A percentile compares a stretch with the other conserved stretches of the same genome.
These are phyloP conservation scores for Aspergillus homomorphus DNA, from an alignment of 495 filamentous ascomycete genomes.

Conservation along the genomic window DNA sequence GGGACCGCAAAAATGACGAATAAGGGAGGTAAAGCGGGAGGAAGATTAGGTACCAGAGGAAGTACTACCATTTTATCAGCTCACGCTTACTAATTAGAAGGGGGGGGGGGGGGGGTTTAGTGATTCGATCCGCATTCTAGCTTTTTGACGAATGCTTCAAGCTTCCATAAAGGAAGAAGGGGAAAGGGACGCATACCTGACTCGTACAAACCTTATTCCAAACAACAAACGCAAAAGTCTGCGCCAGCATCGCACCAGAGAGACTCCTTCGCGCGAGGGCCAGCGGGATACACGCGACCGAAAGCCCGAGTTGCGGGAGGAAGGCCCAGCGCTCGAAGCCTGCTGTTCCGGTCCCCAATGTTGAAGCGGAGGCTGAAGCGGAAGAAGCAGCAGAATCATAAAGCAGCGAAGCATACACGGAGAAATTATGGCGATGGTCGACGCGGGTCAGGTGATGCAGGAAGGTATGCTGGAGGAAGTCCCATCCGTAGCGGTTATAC, in stretches of 20 bases:
- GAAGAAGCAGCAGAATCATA: slow-evolving; percentile 71
- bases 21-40: slow-evolving; percentile 84
- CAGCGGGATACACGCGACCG: slow-evolving; percentile 71
- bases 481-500: slow-evolving; percentile 67
- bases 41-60: slow-evolving; percentile 94
- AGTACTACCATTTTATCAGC: slow-evolving; percentile 60
- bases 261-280: slow-evolving; percentile 79
- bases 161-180: background rate
- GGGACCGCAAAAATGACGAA: slow-evolving; percentile 64
- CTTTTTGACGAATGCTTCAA: no score
- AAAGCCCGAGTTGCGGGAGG: slow-evolving; percentile 78
- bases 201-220: slow-evolving; percentile 99
- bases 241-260: slow-evolving; percentile 87
- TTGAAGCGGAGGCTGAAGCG: slow-evolving; percentile 26
- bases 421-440: slow-evolving; percentile 98
- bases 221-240: slow-evolving; percentile 94
- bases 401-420: slow-evolving; percentile 87
- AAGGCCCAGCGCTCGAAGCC: slow-evolving; percentile 79
- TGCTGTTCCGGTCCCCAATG: background rate
- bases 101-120: no score
- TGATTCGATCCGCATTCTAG: no score
- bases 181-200: slow-evolving; percentile 58
- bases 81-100: no score
- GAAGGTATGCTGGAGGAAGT: slow-evolving; percentile 86
- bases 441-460: slow-evolving; percentile 88